Conservation (phyloP, 345 rosid species). For the Dipteronia dyeriana region DNA sequence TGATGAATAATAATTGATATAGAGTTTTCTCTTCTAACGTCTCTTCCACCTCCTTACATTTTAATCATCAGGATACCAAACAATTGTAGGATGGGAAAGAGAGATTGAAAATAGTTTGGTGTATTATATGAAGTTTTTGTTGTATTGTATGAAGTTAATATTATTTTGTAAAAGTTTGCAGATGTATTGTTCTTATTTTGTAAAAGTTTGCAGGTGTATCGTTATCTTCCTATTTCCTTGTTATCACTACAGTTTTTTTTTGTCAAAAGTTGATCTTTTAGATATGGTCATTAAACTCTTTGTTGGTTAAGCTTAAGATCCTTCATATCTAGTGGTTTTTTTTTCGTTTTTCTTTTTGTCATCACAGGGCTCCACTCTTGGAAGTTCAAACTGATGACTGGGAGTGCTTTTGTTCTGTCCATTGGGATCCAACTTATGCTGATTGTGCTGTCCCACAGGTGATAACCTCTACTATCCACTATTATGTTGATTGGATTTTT, state of each 20-base stretch:
- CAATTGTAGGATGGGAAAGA: no score
- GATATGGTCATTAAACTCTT: neutral
- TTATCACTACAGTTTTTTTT: neutral
- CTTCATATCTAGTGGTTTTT: constrained; percentile 16
- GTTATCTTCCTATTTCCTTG: neutral
- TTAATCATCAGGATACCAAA: no score
- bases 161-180: constrained; percentile 6
- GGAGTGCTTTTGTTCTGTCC: constrained; percentile 86
- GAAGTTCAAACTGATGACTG: constrained; percentile 89
- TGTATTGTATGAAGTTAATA: neutral
- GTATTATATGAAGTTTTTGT: neutral
- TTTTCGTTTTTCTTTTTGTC: constrained; percentile 6
- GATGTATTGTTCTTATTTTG: no score
- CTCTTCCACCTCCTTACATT: no score
- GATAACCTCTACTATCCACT: constrained; percentile 14
- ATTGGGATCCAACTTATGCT: constrained; percentile 85
- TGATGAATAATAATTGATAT: no score
- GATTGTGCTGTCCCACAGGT: constrained; percentile 98
- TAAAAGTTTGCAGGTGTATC: constrained; percentile 5
- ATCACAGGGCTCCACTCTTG: constrained; percentile 83
- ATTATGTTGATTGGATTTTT: neutral
- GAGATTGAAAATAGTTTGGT: neutral
- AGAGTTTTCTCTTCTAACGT: no score
- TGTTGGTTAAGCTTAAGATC: constrained; percentile 12
- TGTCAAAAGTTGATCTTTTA: neutral